Evolutionary conservation across 2,329 filamentous ascomycete species (phyloP), one percentile per base, ranked within the genome.

Genomic region (Hysterium pulicare): DNA sequence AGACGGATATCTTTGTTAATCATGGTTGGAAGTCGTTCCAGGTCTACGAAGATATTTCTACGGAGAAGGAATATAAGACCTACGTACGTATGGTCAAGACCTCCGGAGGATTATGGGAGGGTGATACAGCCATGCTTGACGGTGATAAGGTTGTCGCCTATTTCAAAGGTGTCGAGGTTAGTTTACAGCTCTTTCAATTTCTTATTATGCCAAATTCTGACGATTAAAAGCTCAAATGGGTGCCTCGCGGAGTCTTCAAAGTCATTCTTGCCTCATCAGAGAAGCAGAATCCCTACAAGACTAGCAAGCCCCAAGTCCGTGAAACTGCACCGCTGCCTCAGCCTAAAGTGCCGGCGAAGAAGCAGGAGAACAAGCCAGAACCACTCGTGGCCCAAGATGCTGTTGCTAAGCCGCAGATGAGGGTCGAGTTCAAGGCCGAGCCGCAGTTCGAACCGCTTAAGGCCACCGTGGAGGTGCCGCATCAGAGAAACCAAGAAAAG

Each of bases 11-110:
- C 1, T 57, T 51, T 22, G 42, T 55, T 13, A 54, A 51, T 16
- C 52, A 55, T 34, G 54, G 54, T 8, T 57, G 54, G 54, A 33
- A 34, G 2, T 41, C 50, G 0, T 41, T 57, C 23, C 42, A 42
- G 23, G 24, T 50, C 2, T 48, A 32, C n/a, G 37, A 49, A 32
- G 19, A 33, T 2, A 28, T 54, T 1, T 35, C 43, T 16, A 28
- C 15, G 13, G 42, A 40, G 0, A 50, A 48, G 31, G 30, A n/a
- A 4, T 54, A 52, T 30, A 40, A 23, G 0, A 44, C 51, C 3
- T 49, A 52, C 21, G 36, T 16, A 13, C 30, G 22, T 4, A 54
- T 54, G 51, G 22, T 38, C 4, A 3, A 32, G 11, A 38, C 31
- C 3, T 10, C 2, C 1, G 42, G 40, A 19, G 46, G 41, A 11